Evolutionary conservation across 2,329 filamentous ascomycete genomes (phyloP).

Genomic region (Mycocentrospora acerina): DNA sequence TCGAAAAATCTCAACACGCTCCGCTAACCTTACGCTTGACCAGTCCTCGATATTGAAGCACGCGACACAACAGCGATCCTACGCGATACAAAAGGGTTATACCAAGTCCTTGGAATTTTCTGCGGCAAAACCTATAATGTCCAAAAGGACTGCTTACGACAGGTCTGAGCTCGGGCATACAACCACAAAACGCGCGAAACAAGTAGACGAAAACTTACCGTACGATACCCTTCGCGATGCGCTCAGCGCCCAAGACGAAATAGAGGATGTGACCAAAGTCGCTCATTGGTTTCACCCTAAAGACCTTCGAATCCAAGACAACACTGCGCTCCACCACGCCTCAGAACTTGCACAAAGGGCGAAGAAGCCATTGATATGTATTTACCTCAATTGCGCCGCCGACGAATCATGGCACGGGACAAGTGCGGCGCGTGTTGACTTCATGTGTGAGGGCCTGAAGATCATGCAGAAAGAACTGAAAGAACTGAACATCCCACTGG

Average conservation of each 20-base stretch:
- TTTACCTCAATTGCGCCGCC: constrained; percentile 50
- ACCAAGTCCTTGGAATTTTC: neutral
- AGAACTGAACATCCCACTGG: constrained; percentile 52
- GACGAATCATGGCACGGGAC: constrained; percentile 56
- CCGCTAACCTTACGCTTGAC: neutral
- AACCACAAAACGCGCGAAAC: constrained; percentile 52
- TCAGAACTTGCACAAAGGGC: constrained; percentile 49
- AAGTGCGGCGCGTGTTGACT: constrained; percentile 51
- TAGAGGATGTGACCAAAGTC: constrained; percentile 44
- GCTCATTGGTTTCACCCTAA: constrained; percentile 56
- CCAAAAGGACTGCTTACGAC: constrained; percentile 34
- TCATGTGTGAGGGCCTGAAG: constrained; percentile 49
- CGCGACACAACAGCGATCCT: constrained; percentile 12
- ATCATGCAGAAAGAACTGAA: constrained; percentile 50
- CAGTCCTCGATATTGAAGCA: constrained; percentile 8
- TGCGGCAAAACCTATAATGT: constrained; percentile 12
- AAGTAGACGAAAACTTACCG: constrained; percentile 50
- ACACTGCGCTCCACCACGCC: constrained; percentile 50
- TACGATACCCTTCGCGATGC: constrained; percentile 45
- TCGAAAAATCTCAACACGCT: neutral
- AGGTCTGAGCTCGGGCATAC: constrained; percentile 45
- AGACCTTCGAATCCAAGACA: constrained; percentile 54
- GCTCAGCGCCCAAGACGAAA: constrained; percentile 43
- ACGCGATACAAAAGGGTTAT: constrained; percentile 8
- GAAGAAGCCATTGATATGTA: constrained; percentile 46